Evolutionary conservation across 169 alveolate species (phyloP).

Genomic region (Plasmodium ovale): DNA sequence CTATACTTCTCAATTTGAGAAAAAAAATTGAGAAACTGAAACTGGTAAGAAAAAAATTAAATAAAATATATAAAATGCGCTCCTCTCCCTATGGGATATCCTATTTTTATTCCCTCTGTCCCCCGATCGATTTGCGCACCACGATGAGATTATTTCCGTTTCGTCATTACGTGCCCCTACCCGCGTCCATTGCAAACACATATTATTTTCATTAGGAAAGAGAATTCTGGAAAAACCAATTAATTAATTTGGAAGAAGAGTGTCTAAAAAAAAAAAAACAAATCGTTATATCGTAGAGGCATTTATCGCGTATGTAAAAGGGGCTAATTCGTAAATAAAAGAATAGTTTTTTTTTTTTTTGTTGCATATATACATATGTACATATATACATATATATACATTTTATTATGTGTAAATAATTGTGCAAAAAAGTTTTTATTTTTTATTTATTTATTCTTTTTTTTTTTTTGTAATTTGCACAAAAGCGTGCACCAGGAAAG

Average conservation of each 20-base stretch:
- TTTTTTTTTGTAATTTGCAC: no score
- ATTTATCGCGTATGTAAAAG: no score
- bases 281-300: neutral
- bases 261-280: constrained; percentile 34
- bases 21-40: constrained; percentile 68
- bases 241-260: constrained; percentile 66
- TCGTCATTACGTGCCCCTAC: neutral
- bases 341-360: neutral
- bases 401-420: no score
- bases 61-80: neutral
- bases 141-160: no score
- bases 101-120: no score
- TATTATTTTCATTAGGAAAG: constrained; percentile 31
- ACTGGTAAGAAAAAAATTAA: constrained; percentile 19
- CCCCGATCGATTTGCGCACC: no score
- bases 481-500: no score
- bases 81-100: no score
- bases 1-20: constrained; percentile 57
- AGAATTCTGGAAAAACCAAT: constrained; percentile 51
- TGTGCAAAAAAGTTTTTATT: neutral
- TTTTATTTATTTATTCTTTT: no score
- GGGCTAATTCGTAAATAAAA: neutral
- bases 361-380: neutral
- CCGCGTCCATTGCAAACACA: neutral
- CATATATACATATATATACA: neutral